These are phyloP conservation scores for Cladosporium sp. DNA, from an alignment of 2,329 filamentous ascomycete species.

Conservation along the genomic window DNA sequence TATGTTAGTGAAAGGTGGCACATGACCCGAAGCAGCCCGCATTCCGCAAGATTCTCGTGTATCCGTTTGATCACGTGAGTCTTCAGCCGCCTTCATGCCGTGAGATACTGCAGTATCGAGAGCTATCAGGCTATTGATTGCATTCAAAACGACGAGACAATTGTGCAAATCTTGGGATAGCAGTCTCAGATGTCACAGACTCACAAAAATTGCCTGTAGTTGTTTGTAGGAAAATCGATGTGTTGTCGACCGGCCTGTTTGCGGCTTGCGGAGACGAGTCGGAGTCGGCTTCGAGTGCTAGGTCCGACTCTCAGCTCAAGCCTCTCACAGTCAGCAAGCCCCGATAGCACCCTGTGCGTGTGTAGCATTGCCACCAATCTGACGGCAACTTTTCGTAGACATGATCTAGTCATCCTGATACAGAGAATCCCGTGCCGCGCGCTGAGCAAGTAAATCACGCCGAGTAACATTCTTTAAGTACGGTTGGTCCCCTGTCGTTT, in stretches of 20 bases:
- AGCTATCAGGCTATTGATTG: no score
- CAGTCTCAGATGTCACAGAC: no score
- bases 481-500: not conserved
- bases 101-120: no score
- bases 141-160: no score
- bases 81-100: no score
- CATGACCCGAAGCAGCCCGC: not conserved
- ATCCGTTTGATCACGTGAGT: not conserved
- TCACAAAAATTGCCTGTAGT: no score
- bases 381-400: slow-evolving; percentile 6
- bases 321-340: not conserved
- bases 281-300: not conserved
- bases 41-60: not conserved
- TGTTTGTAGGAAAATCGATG: no score
- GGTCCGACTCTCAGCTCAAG: not conserved
- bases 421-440: not conserved
- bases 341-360: not conserved
- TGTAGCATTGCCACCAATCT: slow-evolving; percentile 3
- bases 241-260: not conserved
- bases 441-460: slow-evolving; percentile 7
- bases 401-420: not conserved
- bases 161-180: no score
- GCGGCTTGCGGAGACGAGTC: not conserved
- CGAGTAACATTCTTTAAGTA: slow-evolving; percentile 1
- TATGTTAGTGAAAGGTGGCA: not conserved